Conservation (phyloP, 257 asterid species). For the Solanum pennellii region DNA sequence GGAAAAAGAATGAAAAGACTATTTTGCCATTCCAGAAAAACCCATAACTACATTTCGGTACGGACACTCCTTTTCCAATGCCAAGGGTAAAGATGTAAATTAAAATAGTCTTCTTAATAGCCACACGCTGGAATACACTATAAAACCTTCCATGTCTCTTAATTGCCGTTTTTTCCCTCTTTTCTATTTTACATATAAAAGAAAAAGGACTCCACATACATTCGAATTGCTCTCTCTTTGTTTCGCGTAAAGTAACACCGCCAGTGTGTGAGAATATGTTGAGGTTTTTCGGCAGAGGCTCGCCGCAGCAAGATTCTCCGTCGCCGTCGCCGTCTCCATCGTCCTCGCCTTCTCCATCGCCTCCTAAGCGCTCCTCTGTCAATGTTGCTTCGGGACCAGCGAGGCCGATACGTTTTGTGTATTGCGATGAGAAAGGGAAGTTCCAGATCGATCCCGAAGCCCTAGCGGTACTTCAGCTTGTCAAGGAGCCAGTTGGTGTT, state of each 20-base stretch:
- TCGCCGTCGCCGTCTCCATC: conserved; percentile 11
- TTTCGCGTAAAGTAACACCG: neutral
- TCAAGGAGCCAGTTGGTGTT: conserved; percentile 88
- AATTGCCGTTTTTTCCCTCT: neutral
- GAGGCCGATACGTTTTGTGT: conserved; percentile 85
- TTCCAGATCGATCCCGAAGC: conserved; percentile 98
- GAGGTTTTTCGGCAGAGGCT: conserved; percentile 35
- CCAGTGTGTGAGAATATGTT: conserved; percentile 21
- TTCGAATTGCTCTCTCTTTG: neutral
- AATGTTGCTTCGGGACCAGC: conserved; percentile 63
- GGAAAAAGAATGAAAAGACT: neutral
- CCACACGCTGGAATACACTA: neutral
- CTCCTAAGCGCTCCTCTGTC: conserved; percentile 15
- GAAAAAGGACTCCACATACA: neutral
- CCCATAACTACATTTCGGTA: neutral
- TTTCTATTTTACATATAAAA: neutral
- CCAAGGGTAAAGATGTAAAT: neutral
- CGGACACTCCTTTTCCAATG: neutral
- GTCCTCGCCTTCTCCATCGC: conserved; percentile 31
- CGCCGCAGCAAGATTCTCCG: conserved; percentile 26
- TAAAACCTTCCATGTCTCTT: neutral
- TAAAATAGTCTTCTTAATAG: neutral
- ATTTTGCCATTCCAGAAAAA: neutral
- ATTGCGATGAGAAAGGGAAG: conserved; percentile 73
- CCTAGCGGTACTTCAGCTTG: conserved; percentile 80